Conservation (phyloP, 345 rosid genomes). For the Citrus australasica region DNA sequence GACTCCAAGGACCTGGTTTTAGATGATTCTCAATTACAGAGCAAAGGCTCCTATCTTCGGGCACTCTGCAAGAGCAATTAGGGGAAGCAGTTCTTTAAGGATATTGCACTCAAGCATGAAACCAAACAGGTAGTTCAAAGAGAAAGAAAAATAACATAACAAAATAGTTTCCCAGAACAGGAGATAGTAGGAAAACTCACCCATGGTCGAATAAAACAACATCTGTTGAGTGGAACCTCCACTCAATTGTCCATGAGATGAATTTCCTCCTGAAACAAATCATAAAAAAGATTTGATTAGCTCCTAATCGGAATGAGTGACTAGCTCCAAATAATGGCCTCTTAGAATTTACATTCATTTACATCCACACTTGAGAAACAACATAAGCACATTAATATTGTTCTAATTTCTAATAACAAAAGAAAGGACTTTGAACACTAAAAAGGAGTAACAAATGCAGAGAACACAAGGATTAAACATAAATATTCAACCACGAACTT, state of each 20-base stretch:
- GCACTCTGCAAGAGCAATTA: slow-evolving; percentile 41
- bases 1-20: slow-evolving; percentile 73
- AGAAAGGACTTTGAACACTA: background rate
- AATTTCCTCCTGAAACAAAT: slow-evolving; percentile 48
- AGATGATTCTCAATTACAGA: slow-evolving; percentile 69
- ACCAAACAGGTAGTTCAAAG: background rate
- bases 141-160: background rate
- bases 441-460: background rate
- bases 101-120: background rate
- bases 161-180: background rate
- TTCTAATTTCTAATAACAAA: background rate
- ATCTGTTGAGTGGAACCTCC: slow-evolving; percentile 79
- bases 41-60: slow-evolving; percentile 55
- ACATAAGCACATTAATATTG: background rate
- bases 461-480: background rate
- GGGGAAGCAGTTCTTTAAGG: slow-evolving; percentile 5
- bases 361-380: background rate
- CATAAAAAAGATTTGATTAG: slow-evolving; percentile 5
- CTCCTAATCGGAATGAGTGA: background rate
- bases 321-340: background rate
- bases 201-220: slow-evolving; percentile 61
- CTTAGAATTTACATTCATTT: background rate
- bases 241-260: slow-evolving; percentile 87
- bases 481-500: background rate
- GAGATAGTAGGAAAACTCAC: slow-evolving; percentile 34